phyloP scores from a whole-genome alignment of 2,329 filamentous ascomycete genomes.

The Acrocalymma vagum region DNA sequence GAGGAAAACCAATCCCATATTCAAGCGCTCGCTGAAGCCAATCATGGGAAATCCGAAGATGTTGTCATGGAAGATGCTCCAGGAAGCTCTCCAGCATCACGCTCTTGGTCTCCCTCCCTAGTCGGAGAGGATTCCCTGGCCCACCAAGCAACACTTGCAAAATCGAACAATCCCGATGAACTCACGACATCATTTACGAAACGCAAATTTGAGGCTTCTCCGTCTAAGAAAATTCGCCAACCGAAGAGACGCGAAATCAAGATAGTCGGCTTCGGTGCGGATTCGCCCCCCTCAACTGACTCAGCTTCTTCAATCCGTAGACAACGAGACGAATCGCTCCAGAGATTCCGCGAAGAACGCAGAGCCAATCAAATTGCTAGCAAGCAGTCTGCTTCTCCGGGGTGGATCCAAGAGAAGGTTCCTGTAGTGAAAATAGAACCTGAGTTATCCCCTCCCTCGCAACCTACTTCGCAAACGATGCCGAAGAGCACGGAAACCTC shows the following conservation, averaged over 20 bases:
- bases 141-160: neutral
- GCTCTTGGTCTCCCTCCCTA: too few relatives aligned
- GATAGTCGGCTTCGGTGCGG: slow-evolving; percentile 21
- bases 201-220: slow-evolving; percentile 30
- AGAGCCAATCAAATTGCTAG: slow-evolving; percentile 21
- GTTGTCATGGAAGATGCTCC: slow-evolving; percentile 7
- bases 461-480: neutral
- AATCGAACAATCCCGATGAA: neutral
- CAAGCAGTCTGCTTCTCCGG: too few relatives aligned
- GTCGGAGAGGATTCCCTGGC: too few relatives aligned
- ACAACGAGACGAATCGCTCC: slow-evolving; percentile 21
- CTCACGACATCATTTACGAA: slow-evolving; percentile 17
- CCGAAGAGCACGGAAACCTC: neutral
- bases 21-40: neutral
- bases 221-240: slow-evolving; percentile 22
- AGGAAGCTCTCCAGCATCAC: too few relatives aligned
- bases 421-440: too few relatives aligned
- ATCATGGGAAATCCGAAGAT: slow-evolving; percentile 3
- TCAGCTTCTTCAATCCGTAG: slow-evolving; percentile 7
- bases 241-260: slow-evolving; percentile 35
- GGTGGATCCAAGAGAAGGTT: too few relatives aligned
- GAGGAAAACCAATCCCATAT: neutral
- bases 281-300: slow-evolving; percentile 7
- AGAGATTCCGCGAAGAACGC: slow-evolving; percentile 19
- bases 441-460: too few relatives aligned